These are phyloP conservation scores for Corymbia citriodora DNA, from an alignment of 441 rosid genomes.

Conservation along the genomic window DNA sequence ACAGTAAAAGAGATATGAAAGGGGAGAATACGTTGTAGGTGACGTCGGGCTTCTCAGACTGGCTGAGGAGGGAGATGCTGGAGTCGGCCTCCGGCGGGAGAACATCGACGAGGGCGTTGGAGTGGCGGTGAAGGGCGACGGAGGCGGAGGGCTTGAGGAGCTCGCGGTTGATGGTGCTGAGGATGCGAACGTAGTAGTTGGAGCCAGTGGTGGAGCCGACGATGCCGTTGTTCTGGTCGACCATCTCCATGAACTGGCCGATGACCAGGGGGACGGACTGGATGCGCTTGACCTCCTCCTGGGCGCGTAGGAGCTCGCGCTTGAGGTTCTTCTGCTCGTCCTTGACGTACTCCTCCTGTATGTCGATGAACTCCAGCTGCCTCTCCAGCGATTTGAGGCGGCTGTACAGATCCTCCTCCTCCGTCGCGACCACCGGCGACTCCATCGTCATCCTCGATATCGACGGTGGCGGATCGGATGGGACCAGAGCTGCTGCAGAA, in stretches of 20 bases:
- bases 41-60: constrained; percentile 98
- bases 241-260: constrained; percentile 99
- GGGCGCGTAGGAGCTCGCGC: constrained; percentile 89
- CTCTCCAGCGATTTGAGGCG: constrained; percentile 70
- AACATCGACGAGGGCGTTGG: constrained; percentile 94
- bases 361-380: constrained; percentile 88
- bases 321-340: constrained; percentile 96
- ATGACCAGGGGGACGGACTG: constrained; percentile 95
- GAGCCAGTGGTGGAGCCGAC: constrained; percentile 98
- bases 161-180: constrained; percentile 91
- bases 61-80: constrained; percentile 90
- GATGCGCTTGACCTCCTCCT: constrained; percentile 97
- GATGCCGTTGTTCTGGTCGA: constrained; percentile 94
- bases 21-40: constrained; percentile 57
- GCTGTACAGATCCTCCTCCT: constrained; percentile 86
- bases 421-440: constrained; percentile 15
- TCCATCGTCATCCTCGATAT: not conserved
- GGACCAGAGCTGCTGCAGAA: not conserved
- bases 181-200: constrained; percentile 85
- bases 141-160: constrained; percentile 94
- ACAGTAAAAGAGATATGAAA: not conserved
- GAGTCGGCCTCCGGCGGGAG: constrained; percentile 99
- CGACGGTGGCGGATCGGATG: not conserved
- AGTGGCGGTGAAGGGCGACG: constrained; percentile 95
- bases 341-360: constrained; percentile 93